Evolutionary conservation across 225 moss, liverwort and hornwort genomes (phyloP).

Genomic region (Climacium dendroides): DNA sequence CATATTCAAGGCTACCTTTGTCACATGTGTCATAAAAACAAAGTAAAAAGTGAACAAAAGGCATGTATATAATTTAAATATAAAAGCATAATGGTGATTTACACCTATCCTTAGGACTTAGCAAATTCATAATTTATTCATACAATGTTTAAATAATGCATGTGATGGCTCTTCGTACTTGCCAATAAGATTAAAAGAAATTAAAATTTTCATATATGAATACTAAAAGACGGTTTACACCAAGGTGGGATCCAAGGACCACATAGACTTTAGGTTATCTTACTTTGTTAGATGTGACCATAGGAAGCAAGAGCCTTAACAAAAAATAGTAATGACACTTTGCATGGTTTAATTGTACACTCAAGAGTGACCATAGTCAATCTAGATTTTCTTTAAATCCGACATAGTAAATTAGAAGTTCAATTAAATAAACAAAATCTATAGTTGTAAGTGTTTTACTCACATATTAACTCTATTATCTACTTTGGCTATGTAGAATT

Average conservation of each 20-base stretch:
- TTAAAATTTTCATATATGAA: neutral
- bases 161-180: no score
- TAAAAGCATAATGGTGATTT: accelerated
- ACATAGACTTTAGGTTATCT: neutral
- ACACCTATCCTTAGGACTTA: neutral
- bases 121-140: neutral
- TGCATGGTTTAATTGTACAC: neutral
- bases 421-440: neutral
- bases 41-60: neutral
- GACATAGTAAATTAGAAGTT: neutral
- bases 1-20: no score
- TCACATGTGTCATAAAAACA: no score
- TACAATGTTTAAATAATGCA: no score
- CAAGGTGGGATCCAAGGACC: no score
- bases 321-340: neutral
- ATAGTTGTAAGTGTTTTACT: neutral
- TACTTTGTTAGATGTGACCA: neutral
- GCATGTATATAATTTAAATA: neutral
- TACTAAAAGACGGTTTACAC: accelerated
- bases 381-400: accelerated
- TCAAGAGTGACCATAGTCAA: accelerated
- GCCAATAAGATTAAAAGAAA: neutral
- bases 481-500: neutral
- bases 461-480: neutral
- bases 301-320: accelerated